Base-by-base conservation (phyloP, 164 flowering plant species). In the Chimonanthus praecox region DNA sequence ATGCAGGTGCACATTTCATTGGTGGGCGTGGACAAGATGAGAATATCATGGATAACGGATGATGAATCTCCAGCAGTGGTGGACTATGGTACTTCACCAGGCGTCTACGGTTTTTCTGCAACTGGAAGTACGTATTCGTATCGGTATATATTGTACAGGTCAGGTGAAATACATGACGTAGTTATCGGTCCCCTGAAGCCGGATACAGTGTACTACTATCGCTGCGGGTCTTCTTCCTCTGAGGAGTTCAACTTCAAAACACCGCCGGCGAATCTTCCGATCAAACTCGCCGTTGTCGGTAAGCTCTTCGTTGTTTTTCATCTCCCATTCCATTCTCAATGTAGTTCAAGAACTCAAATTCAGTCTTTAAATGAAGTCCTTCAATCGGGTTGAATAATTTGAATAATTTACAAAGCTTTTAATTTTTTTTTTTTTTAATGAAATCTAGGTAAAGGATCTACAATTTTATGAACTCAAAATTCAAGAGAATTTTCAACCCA, bases 1-100 rank as follows among this genome's bases (percentile, higher is more conserved):
- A 21, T 18, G 62, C 79, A 94, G 98, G 97, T 91, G 58, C 98
- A 91, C 71, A 82, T 89, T 67, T 90, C 98, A 13, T 2, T 88
- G 74, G 92, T 83, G 7, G 97, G 97, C 4, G 20, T 16, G 16
- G 87, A 90, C 73, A 84, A 83, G 74, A 91, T 94, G 95, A 85
- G 94, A 77, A 83, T 94, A 72, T 71, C 91, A 20, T 94, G 97
- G 97, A 83, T 94, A 2, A 88, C 97, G 13, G 76, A 80, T 0
- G 79, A 72, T 13, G 43, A 44, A 0, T 71, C 87, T 47, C 78
- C 87, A 0, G 68, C 95, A 0, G 75, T 45, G 0, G 91, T 93
- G 2, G 49, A 79, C 0, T 91, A 91, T 43, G 92, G 94, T 3
- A 84, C 84, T 3, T 81, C 88, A 18, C 75, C 84, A 0, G 88